Conservation (phyloP, 805 yeast genomes). For the Nakazawaea ernobii region DNA sequence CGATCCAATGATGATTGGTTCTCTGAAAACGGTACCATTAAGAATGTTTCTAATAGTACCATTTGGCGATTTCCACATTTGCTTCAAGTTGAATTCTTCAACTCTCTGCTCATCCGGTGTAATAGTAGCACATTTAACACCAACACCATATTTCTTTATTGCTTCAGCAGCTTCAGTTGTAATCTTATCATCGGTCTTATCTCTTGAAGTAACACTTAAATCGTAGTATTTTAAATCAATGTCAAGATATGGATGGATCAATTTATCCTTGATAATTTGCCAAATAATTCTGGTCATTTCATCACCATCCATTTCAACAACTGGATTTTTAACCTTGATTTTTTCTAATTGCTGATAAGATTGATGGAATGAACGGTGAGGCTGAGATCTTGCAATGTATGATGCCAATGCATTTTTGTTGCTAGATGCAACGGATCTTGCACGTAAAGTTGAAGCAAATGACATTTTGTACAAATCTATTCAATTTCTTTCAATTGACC, state of each 20-base stretch:
- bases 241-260: slow-evolving; percentile 64
- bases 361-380: slow-evolving; percentile 14
- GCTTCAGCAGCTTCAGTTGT: slow-evolving; percentile 79
- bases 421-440: neutral
- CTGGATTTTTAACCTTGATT: slow-evolving; percentile 65
- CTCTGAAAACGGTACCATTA: slow-evolving; percentile 82
- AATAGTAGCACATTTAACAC: slow-evolving; percentile 80
- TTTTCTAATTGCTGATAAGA: slow-evolving; percentile 30
- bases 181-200: slow-evolving; percentile 64
- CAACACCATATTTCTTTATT: slow-evolving; percentile 68
- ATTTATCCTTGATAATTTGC: slow-evolving; percentile 64
- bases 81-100: slow-evolving; percentile 62
- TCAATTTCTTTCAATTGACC: neutral
- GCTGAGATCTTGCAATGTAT: neutral
- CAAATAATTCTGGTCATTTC: slow-evolving; percentile 86
- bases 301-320: slow-evolving; percentile 80
- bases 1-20: slow-evolving; percentile 68
- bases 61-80: slow-evolving; percentile 85
- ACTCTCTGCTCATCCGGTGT: slow-evolving; percentile 82
- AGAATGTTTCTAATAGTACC: slow-evolving; percentile 79
- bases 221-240: slow-evolving; percentile 75
- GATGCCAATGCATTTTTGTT: no score
- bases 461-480: neutral
- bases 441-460: neutral
- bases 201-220: slow-evolving; percentile 62